Evolutionary conservation across 768 basidiomycete species (phyloP), one percentile per base, ranked within the genome.

Genomic region (Scleroderma bovista): DNA sequence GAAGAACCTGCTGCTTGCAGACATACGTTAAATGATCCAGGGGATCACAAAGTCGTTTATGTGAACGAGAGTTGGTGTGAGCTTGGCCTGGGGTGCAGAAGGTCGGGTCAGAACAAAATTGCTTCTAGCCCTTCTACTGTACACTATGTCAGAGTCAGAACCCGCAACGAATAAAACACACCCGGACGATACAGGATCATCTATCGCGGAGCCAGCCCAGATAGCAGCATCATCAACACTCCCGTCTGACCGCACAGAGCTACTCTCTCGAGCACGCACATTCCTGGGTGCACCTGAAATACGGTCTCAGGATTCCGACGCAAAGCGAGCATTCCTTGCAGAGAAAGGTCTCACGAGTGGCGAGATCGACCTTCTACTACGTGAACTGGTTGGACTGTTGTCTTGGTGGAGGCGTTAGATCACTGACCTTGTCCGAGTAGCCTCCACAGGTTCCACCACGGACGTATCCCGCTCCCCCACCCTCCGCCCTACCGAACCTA

Each of bases 241-340:
- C 33, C 37, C 47, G 34, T 3, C 48, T 17, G 62, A 72, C 55
- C 67, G 77, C 45, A 40, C 62, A 46, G 76, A 79, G 33, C 69
- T 84, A 17, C 55, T 83, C 16, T 47, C 70, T 29, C 77, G 74
- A 48, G 88, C 86, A 9, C 77, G 83, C 20, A 55, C 75, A 11
- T 90, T 91, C 61, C 70, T 91, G 15, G 64, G 65, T 11, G 86
- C 88, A 3, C 80, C 84, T 3, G 82, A 85, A 58, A 74, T 86
- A 19, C 71, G 73, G 12, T 65, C 76, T 41, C 82, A 88, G 54
- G 81, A 85, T 57, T 34, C 63, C 0, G 48, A 62, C 2, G 74
- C 78, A 3, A 87, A 87, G 59, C 77, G 80, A 8, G 66, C 68
- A 45, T 91, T 91, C 54, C 75, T 91, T 12, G 60, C 60, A 0